Evolutionary conservation across 139 green algal species (phyloP), one percentile per base, ranked within the genome.

Genomic region (Deuterostichococcus epilithicus): DNA sequence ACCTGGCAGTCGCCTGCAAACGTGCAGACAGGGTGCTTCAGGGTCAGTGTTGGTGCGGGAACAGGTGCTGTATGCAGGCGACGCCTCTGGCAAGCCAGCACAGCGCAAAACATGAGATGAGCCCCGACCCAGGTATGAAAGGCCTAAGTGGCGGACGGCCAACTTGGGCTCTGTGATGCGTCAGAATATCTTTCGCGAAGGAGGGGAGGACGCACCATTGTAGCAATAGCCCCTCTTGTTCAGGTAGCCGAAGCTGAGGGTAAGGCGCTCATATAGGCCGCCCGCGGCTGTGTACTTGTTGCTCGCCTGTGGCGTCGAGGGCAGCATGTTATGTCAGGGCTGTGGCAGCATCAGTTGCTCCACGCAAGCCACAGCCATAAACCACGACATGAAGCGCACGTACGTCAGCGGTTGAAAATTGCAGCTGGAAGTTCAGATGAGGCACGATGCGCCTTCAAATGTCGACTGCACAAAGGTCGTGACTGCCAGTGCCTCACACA

Each of bases 201-300:
- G n/a, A n/a, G n/a, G n/a, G n/a, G n/a, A n/a, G n/a, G 74, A 2
- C 18, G 22, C 65, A 59, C 23, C 37, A 26, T 36, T 68, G 36
- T 58, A 37, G 58, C 83, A 85, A 66, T 81, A 87, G 35, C 83
- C 83, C 20, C 83, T 70, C 34, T 80, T 82, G 59, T 81, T 82
- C 26, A 85, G 73, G 72, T 85, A 85, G 20, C 77, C 81, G 75
- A 80, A 84, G 18, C 77, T 81, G 10, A 59, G 35, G 5, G 68
- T 58, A 36, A 83, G 60, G 5, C 75, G 34, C 26, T 75, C 70
- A n/a, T 66, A 83, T 20, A 79, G 58, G 5, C 20, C 78, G 39
- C 30, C 10, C 72, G 66, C 25, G 8, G 20, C 13, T 45, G 74
- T n/a, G 5, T n/a, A n/a, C n/a, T n/a, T n/a, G 13, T 32, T 83